phyloP scores from a whole-genome alignment of 768 basidiomycete genomes.

The Phallus indusiatus region DNA sequence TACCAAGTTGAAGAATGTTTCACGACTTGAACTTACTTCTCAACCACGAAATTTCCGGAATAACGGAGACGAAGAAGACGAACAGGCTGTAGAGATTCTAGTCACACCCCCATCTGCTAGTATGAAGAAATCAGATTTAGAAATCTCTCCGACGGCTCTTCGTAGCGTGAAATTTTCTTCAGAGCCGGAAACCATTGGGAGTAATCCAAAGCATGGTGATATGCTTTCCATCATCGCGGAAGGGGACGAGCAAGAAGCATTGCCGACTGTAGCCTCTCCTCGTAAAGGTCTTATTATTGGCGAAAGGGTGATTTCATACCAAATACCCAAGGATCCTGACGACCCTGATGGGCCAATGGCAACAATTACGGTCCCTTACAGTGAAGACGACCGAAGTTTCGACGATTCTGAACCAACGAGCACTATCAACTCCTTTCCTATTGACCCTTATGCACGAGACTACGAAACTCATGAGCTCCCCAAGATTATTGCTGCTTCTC shows the following conservation, averaged over 20 bases:
- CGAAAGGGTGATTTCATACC: slow-evolving; percentile 3
- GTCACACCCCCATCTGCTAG: background rate
- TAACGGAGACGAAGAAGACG: slow-evolving; percentile 1
- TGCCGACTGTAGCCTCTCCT: slow-evolving; percentile 4
- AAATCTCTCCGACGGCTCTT: background rate
- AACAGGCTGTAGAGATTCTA: slow-evolving; percentile 1
- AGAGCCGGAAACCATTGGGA: background rate
- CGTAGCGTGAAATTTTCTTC: background rate
- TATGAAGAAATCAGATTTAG: background rate
- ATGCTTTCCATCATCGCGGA: slow-evolving; percentile 65
- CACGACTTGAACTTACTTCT: slow-evolving; percentile 11
- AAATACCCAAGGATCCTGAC: slow-evolving; percentile 8
- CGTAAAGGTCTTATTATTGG: background rate
- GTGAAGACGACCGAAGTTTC: slow-evolving; percentile 9
- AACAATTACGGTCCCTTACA: slow-evolving; percentile 14
- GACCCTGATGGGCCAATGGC: slow-evolving; percentile 16
- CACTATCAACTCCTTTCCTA: slow-evolving; percentile 7
- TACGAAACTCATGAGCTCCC: slow-evolving; percentile 8
- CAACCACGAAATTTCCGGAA: slow-evolving; percentile 25
- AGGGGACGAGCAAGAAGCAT: slow-evolving; percentile 44
- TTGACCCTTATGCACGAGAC: slow-evolving; percentile 9
- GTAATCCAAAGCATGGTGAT: slow-evolving; percentile 23
- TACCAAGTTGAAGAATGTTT: background rate
- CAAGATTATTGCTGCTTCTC: slow-evolving; percentile 12
- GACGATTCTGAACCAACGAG: slow-evolving; percentile 8